These are phyloP conservation scores for Schizopora paradoxa DNA, from an alignment of 1,284 basidiomycete genomes.

Conservation along the genomic window DNA sequence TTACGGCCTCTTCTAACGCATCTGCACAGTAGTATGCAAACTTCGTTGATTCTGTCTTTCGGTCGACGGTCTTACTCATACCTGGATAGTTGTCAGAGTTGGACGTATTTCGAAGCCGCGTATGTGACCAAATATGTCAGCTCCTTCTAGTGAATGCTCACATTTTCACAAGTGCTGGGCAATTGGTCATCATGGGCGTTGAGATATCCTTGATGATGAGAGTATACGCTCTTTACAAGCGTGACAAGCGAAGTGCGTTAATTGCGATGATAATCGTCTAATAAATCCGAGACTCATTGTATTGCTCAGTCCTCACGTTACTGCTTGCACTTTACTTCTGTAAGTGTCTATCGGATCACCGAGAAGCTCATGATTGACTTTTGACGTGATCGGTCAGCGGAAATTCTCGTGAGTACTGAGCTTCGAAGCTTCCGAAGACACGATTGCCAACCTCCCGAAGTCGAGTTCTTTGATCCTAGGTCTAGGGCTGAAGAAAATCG, in stretches of 20 bases:
- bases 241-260: constrained; percentile 6
- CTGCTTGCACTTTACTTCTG: constrained; percentile 1
- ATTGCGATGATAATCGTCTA: neutral
- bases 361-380: too few species aligned
- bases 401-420: constrained; percentile 4
- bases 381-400: neutral
- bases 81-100: neutral
- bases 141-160: neutral
- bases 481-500: neutral
- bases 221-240: constrained; percentile 4
- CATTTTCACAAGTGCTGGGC: constrained; percentile 2
- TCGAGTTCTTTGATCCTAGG: constrained; percentile 4
- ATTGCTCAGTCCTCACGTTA: neutral
- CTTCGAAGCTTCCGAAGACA: neutral
- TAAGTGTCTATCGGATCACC: neutral
- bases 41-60: neutral
- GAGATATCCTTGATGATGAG: constrained; percentile 7
- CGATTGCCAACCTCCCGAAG: too few species aligned
- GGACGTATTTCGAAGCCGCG: constrained; percentile 8
- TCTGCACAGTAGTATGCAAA: neutral
- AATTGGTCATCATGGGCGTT: constrained; percentile 9
- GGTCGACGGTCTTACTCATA: neutral
- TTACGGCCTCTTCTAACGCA: neutral
- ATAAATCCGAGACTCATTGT: neutral
- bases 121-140: neutral